Base-by-base conservation (phyloP, 2,329 filamentous ascomycete species). In the Apiospora kogelbergensis region DNA sequence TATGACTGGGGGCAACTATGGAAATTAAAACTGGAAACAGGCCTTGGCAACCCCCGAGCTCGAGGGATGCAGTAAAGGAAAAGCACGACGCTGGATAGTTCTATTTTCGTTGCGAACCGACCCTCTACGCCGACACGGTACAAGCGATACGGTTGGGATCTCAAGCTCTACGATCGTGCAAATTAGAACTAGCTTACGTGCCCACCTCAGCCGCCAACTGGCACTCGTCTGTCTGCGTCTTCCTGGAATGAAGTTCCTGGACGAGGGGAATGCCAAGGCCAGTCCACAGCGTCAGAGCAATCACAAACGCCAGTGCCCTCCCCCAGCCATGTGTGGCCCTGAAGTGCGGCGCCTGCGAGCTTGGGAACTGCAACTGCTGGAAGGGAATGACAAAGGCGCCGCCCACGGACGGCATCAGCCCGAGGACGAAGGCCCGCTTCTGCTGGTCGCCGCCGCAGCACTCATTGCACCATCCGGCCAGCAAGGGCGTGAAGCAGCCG, bases 401-500 rank as follows among this genome's bases (percentile, higher is more conserved):
- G 10, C 80, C 80, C 9, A 81, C 78, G 0, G 78, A 78, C 0
- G 77, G 76, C 76, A 81, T 81, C 69, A 81, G 78, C 3, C 78
- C 80, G 2, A 83, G 72, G 13, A 81, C 73, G 60, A 83, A 82
- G 0, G 79, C 81, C 7, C 81, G 79, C 69, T 82, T 81, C 72
- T 83, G 81, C 68, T 82, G 79, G 66, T 83, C 81, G 4, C 80
- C 80, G 1, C 80, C 81, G 64, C 81, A 82, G 0, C 79, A 73
- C 69, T 80, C 78, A 69, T 83, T 83, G 1, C 77, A 72, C 81
- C 81, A 83, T 0, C 80, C 80, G 0, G 80, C 80, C 0, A 83
- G 73, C 10, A 83, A 73, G 3, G 81, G 81, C 1, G 81, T 82
- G 72, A 77, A 82, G 67, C 80, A 82, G 37, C 81, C 81, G 68